Percentiles rank a stretch among this genome's conserved stretches.
Evolutionary conservation across 1,284 basidiomycete genomes (phyloP).

Genomic region (Ustilago vetiveriae): DNA sequence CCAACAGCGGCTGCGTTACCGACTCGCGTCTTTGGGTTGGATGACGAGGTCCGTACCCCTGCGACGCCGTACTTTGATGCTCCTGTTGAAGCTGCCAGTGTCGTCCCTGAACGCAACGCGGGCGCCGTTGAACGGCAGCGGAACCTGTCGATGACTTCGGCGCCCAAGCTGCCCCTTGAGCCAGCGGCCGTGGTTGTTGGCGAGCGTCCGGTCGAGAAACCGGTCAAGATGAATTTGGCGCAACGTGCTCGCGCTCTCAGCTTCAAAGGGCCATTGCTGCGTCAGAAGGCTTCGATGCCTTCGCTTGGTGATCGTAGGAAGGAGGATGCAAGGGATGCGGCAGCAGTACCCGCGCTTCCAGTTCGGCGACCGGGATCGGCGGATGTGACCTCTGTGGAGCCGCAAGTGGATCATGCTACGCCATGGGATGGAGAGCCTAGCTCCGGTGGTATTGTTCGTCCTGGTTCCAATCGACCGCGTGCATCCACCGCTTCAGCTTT

Average conservation of each 20-base stretch:
- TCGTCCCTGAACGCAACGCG: too few relatives aligned
- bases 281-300: slow-evolving; percentile 40
- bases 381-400: slow-evolving; percentile 7
- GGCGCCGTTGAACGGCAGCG: background rate
- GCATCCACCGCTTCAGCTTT: slow-evolving; percentile 33
- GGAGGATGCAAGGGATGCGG: slow-evolving; percentile 7
- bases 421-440: slow-evolving; percentile 21
- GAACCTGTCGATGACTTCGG: slow-evolving; percentile 6
- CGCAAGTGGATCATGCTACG: slow-evolving; percentile 18
- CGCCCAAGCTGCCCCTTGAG: slow-evolving; percentile 2
- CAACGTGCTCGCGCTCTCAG: slow-evolving; percentile 39
- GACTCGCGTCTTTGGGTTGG: slow-evolving; percentile 18
- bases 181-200: background rate
- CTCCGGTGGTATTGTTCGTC: slow-evolving; percentile 5
- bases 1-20: background rate
- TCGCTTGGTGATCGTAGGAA: slow-evolving; percentile 24
- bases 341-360: slow-evolving; percentile 3
- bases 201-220: slow-evolving; percentile 6
- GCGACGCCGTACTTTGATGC: slow-evolving; percentile 58
- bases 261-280: slow-evolving; percentile 39
- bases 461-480: slow-evolving; percentile 23
- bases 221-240: slow-evolving; percentile 37
- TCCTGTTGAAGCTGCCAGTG: slow-evolving; percentile 8
- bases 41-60: slow-evolving; percentile 49
- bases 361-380: slow-evolving; percentile 12